Base-by-base conservation (phyloP, 495 filamentous ascomycete genomes). In the Copromyces sp. region DNA sequence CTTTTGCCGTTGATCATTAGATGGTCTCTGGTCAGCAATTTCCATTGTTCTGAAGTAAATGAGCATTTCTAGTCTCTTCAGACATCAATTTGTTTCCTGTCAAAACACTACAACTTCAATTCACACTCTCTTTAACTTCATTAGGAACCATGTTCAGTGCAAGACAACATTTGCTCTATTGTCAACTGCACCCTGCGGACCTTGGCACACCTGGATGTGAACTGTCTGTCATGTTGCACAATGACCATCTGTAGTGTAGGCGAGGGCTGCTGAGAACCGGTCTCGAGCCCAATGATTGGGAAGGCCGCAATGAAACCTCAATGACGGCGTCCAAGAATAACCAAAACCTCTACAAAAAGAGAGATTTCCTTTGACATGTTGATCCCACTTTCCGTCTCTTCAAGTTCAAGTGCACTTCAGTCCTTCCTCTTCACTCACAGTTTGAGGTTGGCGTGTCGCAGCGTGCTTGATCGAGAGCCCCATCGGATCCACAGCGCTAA, bases 401-500 rank as follows among this genome's bases (percentile, higher is more conserved):
- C 24, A 16, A 5, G 29, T 16, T 14, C 9, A 12, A 59, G 4
- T 39, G 20, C 11, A 70, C 29, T 45, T 44, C 14, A 70, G 20
- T 42, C 47, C 47, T 59, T 59, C 47, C 47, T 0, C 20, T n/a
- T 59, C 47, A 29, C 11, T 59, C 53, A 61, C 14, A 59, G 35
- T 65, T 65, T 9, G 47, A 69, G 45, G n/a, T 70, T 17, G 70
- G 47, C 41, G 68, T 71, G 69, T 24, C 24, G 24, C 24, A 24
- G 24, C 24, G 24, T 24, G 24, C 24, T 40, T 17, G 73, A 74
- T 73, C 65, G 41, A 29, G 39, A 35, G 41, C 73, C 76, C 78
- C 78, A 77, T 76, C 14, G 14, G 38, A 68, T 53, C 70, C 68
- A 73, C 70, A 40, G 40, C 73, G 71, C 72, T 37, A 68, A 72